phyloP scores from a whole-genome alignment of 805 yeast species.

The Candida bentonensis region DNA sequence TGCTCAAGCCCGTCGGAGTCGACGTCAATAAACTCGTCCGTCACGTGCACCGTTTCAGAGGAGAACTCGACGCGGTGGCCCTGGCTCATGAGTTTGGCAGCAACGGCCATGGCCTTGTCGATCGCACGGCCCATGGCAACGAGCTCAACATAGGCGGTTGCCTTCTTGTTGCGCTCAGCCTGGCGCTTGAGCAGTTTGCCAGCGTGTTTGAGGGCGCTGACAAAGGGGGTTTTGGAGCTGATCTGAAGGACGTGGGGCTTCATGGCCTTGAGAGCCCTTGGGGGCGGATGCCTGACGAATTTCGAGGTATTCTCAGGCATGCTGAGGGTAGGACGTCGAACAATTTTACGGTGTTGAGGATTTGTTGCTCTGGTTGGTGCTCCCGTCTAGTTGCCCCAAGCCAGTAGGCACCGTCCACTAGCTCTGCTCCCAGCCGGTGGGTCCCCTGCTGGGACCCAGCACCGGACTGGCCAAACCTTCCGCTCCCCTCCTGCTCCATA shows the following conservation, averaged over 20 bases:
- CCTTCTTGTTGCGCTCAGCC: slow-evolving; percentile 27
- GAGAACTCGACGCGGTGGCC: slow-evolving; percentile 40
- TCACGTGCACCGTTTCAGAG: slow-evolving; percentile 53
- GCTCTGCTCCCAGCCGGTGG: too few species aligned
- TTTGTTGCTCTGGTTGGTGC: too few species aligned
- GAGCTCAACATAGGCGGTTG: slow-evolving; percentile 36
- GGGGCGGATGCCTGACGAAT: slow-evolving; percentile 19
- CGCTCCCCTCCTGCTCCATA: not conserved
- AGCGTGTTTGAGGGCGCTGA: slow-evolving; percentile 57
- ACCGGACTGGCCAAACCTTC: too few species aligned
- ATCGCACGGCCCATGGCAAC: slow-evolving; percentile 69
- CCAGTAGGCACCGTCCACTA: too few species aligned
- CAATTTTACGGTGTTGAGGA: too few species aligned
- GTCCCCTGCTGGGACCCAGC: too few species aligned
- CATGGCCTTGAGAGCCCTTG: slow-evolving; percentile 30
- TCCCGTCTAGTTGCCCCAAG: too few species aligned
- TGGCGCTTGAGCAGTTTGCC: slow-evolving; percentile 36
- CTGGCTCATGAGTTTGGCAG: slow-evolving; percentile 38
- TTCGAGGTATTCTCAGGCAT: too few species aligned
- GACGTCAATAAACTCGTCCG: slow-evolving; percentile 46
- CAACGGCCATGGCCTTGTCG: slow-evolving; percentile 49
- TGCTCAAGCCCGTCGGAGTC: slow-evolving; percentile 15
- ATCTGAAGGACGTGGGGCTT: slow-evolving; percentile 33
- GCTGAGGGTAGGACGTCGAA: too few species aligned
- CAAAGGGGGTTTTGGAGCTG: slow-evolving; percentile 50